Evolutionary conservation across 2,329 filamentous ascomycete genomes (phyloP), one percentile per base, ranked within the genome.

Genomic region (Sclerotinia sclerotiorum): DNA sequence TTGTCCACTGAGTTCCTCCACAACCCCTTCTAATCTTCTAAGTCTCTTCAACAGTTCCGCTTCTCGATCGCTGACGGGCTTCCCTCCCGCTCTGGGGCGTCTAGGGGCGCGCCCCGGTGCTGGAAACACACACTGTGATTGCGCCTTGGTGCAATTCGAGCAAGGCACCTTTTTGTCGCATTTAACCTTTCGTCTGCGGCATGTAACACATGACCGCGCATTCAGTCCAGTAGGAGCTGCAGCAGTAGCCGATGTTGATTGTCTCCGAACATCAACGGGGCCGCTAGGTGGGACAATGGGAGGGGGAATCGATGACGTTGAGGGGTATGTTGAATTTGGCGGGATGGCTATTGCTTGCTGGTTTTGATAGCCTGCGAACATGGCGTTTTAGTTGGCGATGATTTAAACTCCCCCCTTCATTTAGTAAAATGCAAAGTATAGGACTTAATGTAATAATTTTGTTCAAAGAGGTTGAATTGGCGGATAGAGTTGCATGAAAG

Each of bases 111-210:
- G 84, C 13, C 90, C 90, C 0, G 90, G 90, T 2, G 89, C 88
- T 1, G 90, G 90, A 76, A 91, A 93, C 61, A 92, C 81, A 78
- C 90, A 93, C 73, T 89, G 85, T 69, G 90, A 90, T 73, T 88
- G 82, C 52, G 88, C 89, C 72, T 89, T 86, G 54, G 85, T 85
- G 77, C 90, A 93, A 77, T 93, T 93, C 74, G 87, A 87, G 78
- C 90, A 93, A 21, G 90, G 91, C 87, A 74, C 86, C 84, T 81
- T 60, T 58, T 93, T 93, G 81, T 93, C 89, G 82, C 90, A 93
- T 75, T 90, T 89, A 67, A 93, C 90, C 78, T 91, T 90, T 70
- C 88, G 81, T 56, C 82, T 81, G 15, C 84, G 78, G 73, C 84
- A 86, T 39, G 83, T 85, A 21, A 85, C 81, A 72, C 84, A 85